These are phyloP conservation scores for Chrysosporium keratinophilum DNA, from an alignment of 2,329 filamentous ascomycete genomes.

Conservation along the genomic window DNA sequence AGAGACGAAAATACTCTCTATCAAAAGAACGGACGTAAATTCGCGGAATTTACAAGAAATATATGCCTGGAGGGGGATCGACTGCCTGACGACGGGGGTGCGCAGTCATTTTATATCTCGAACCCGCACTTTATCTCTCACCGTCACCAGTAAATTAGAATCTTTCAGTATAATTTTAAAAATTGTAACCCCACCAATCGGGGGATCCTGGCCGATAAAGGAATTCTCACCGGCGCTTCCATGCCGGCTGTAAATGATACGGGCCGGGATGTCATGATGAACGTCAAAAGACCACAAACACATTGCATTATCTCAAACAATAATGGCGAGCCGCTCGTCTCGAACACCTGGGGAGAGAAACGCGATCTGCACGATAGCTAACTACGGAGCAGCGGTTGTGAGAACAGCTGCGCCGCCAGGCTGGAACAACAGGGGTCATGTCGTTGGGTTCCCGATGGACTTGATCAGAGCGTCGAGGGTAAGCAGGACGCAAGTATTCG, in stretches of 20 bases:
- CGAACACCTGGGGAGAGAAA: too few species aligned
- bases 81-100: neutral
- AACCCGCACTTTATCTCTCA: neutral
- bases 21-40: slow-evolving; percentile 11
- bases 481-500: too few species aligned
- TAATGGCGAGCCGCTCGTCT: too few species aligned
- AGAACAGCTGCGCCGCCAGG: too few species aligned
- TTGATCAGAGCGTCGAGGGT: too few species aligned
- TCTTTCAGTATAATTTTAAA: neutral
- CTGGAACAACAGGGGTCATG: too few species aligned
- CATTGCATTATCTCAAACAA: too few species aligned
- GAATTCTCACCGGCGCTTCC: neutral
- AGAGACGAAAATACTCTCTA: neutral
- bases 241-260: neutral
- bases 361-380: too few species aligned
- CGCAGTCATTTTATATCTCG: neutral
- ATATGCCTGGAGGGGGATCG: neutral
- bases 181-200: neutral
- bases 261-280: too few species aligned
- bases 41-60: slow-evolving; percentile 8
- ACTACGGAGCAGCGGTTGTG: too few species aligned
- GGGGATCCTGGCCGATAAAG: neutral
- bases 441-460: too few species aligned
- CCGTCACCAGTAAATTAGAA: neutral
- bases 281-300: too few species aligned